Evolutionary conservation across 2,329 filamentous ascomycete genomes (phyloP).

Genomic region (Sclerotinia trifoliorum): DNA sequence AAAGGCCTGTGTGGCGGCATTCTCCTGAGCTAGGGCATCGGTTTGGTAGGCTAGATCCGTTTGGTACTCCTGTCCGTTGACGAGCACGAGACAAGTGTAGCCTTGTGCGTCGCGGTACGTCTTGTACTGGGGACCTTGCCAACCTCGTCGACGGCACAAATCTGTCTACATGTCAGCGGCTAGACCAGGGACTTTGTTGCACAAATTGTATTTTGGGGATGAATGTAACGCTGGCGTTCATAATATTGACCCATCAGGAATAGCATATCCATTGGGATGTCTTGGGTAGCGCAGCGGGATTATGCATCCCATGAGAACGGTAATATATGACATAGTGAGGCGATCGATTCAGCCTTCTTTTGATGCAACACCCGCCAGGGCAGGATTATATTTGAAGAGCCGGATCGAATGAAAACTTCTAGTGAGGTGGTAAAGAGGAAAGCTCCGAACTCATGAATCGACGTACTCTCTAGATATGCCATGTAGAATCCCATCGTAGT

Average conservation of each 20-base stretch:
- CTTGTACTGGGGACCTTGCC: constrained; percentile 88
- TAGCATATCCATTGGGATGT: constrained; percentile 9
- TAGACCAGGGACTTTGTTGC: constrained; percentile 26
- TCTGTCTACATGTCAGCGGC: constrained; percentile 54
- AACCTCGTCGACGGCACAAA: constrained; percentile 90
- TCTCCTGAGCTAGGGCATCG: constrained; percentile 81
- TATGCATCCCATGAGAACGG: constrained; percentile 18
- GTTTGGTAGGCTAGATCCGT: constrained; percentile 83
- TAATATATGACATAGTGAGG: constrained; percentile 13
- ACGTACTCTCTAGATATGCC: constrained; percentile 44
- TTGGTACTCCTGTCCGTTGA: constrained; percentile 96
- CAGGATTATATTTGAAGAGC: constrained; percentile 21
- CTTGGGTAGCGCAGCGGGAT: constrained; percentile 12
- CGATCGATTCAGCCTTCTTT: constrained; percentile 20
- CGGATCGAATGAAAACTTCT: constrained; percentile 32
- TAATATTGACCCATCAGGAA: constrained; percentile 15
- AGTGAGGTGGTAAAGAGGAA: constrained; percentile 27
- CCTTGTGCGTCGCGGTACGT: constrained; percentile 71
- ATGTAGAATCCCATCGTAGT: constrained; percentile 64
- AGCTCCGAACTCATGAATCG: constrained; percentile 30
- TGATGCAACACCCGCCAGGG: constrained; percentile 15
- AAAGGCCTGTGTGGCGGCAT: constrained; percentile 92
- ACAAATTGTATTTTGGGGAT: constrained; percentile 15
- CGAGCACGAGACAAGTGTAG: constrained; percentile 85
- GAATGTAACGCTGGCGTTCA: constrained; percentile 18